Percentiles rank a stretch among this genome's conserved stretches.
phyloP scores from a whole-genome alignment of 495 filamentous ascomycete species.

The Xylaria telfairii region DNA sequence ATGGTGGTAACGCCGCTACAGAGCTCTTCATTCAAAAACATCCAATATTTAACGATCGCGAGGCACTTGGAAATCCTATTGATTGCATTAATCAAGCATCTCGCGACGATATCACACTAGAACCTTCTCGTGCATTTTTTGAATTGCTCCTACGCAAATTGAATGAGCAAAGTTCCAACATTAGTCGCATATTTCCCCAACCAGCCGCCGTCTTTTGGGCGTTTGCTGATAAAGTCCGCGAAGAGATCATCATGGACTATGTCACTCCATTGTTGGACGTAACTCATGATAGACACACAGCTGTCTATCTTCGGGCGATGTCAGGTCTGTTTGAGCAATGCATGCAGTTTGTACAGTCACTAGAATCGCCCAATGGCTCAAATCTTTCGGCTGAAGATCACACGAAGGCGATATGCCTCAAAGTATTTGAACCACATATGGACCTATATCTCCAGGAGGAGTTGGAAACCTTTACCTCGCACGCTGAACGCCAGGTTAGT shows the following conservation, averaged over 20 bases:
- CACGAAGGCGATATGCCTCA: slow-evolving; percentile 67
- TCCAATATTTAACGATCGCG: slow-evolving; percentile 75
- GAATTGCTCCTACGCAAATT: slow-evolving; percentile 70
- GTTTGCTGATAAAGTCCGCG: slow-evolving; percentile 81
- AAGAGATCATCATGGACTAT: slow-evolving; percentile 87
- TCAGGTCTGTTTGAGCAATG: slow-evolving; percentile 87
- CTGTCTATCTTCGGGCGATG: slow-evolving; percentile 84
- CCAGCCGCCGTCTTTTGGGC: slow-evolving; percentile 72
- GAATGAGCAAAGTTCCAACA: slow-evolving; percentile 83
- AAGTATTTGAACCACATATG: slow-evolving; percentile 87
- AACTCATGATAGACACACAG: slow-evolving; percentile 75
- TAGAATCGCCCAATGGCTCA: slow-evolving; percentile 60
- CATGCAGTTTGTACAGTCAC: slow-evolving; percentile 70
- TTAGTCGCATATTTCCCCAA: slow-evolving; percentile 86
- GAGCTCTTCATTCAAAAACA: slow-evolving; percentile 90
- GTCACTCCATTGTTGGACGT: slow-evolving; percentile 87
- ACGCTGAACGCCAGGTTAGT: slow-evolving; percentile 75
- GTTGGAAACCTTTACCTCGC: slow-evolving; percentile 78
- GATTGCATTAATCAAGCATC: slow-evolving; percentile 78
- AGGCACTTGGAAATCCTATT: slow-evolving; percentile 74
- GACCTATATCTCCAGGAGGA: slow-evolving; percentile 95
- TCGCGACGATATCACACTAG: slow-evolving; percentile 68
- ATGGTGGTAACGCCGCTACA: slow-evolving; percentile 77
- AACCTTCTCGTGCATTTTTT: slow-evolving; percentile 84
- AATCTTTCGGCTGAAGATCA: slow-evolving; percentile 38